A percentile compares a stretch with the other conserved stretches of the same genome.
Conservation (phyloP, 164 flowering plant genomes). For the Magnolia changhungtana region DNA sequence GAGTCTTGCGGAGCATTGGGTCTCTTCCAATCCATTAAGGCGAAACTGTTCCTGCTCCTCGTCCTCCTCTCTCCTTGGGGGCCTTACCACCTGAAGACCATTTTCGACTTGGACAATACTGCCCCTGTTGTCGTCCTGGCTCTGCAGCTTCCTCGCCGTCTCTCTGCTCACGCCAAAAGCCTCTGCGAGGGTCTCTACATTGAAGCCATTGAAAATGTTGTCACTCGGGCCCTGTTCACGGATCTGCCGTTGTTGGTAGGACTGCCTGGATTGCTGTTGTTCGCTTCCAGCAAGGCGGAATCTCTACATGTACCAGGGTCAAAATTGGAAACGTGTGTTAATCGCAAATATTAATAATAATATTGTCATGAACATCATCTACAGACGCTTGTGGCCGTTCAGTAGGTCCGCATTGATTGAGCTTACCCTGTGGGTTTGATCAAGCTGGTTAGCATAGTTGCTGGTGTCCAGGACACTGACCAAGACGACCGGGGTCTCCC, state of each 20-base stretch:
- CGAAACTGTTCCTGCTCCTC: background rate
- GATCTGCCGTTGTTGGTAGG: background rate
- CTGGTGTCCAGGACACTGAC: conserved; percentile 22
- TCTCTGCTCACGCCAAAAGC: conserved; percentile 26
- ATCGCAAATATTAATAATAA: too few species aligned
- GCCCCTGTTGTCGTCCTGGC: conserved; percentile 27
- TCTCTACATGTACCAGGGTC: conserved; percentile 11
- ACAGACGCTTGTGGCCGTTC: too few species aligned
- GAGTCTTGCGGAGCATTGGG: conserved; percentile 35
- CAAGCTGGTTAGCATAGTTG: conserved; percentile 44
- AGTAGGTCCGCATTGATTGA: too few species aligned
- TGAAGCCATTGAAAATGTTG: conserved; percentile 40
- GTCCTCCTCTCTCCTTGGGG: conserved; percentile 12
- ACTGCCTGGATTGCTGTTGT: background rate
- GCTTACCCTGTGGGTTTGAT: conserved; percentile 30
- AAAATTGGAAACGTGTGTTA: too few species aligned
- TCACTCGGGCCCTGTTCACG: background rate
- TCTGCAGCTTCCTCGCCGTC: conserved; percentile 25
- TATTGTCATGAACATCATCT: too few species aligned
- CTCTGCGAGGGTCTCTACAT: conserved; percentile 20
- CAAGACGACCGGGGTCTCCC: conserved; percentile 27
- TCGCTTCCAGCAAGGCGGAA: conserved; percentile 34
- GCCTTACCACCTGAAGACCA: conserved; percentile 28
- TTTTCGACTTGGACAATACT: conserved; percentile 22
- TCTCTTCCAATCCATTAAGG: conserved; percentile 23